Evolutionary conservation across 345 rosid genomes (phyloP).

Genomic region (Rhodomyrtus tomentosa): DNA sequence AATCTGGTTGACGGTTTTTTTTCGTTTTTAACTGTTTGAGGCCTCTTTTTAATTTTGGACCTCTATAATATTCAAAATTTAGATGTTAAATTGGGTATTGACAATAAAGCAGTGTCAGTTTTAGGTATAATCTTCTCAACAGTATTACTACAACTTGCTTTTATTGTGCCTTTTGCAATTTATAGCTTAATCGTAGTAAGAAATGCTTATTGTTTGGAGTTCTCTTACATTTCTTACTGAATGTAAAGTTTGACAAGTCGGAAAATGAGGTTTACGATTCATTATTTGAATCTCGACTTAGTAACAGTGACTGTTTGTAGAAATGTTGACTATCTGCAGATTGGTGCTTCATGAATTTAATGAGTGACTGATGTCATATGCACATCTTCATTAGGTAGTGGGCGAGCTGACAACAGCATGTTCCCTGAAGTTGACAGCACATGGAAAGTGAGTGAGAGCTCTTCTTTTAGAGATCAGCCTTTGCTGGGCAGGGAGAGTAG

Average conservation of each 20-base stretch:
- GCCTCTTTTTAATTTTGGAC: background rate
- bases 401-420: constrained; percentile 53
- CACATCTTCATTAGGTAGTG: constrained; percentile 28
- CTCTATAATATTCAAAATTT: background rate
- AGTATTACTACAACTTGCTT: background rate
- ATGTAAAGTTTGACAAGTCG: background rate
- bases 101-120: background rate
- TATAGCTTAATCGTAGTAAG: background rate
- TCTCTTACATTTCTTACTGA: too few species aligned
- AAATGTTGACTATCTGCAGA: background rate
- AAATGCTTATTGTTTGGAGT: background rate
- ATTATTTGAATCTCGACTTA: background rate
- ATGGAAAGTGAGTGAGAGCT: constrained; percentile 64
- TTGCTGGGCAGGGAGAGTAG: background rate
- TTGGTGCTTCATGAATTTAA: background rate
- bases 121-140: background rate
- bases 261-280: background rate
- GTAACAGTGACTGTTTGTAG: background rate
- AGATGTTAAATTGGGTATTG: background rate
- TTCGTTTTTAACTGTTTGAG: background rate
- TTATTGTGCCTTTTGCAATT: background rate
- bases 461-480: background rate
- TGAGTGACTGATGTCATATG: constrained; percentile 1
- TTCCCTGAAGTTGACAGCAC: constrained; percentile 96
- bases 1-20: background rate